phyloP scores from a whole-genome alignment of 257 asterid genomes.

The Eucommia ulmoides region DNA sequence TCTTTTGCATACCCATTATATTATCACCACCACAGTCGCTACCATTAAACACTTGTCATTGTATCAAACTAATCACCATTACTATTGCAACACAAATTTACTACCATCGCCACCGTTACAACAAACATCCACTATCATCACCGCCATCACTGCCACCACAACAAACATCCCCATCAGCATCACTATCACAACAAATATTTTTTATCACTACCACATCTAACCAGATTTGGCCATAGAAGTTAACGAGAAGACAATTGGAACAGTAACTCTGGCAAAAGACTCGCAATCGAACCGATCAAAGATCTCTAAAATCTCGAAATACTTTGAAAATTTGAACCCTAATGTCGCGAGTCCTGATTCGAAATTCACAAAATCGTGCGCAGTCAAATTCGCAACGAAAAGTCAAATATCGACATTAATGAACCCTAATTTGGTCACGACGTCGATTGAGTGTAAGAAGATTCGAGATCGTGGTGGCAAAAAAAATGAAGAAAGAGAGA shows the following conservation, averaged over 20 bases:
- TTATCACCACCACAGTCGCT: no score
- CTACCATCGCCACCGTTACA: no score
- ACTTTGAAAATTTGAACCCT: conserved; percentile 47
- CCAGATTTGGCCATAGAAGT: conserved; percentile 18
- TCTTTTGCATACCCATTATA: no score
- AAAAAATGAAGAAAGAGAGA: conserved; percentile 35
- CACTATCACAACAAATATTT: no score
- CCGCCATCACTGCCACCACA: no score
- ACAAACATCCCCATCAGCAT: no score
- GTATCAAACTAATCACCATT: no score
- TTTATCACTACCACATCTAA: no score
- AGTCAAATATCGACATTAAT: conserved; percentile 24
- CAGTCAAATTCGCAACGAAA: conserved; percentile 27
- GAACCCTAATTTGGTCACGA: conserved; percentile 18
- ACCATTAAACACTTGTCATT: no score
- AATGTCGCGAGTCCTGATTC: conserved; percentile 31
- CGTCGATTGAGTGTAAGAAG: conserved; percentile 51
- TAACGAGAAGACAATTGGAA: conserved; percentile 10
- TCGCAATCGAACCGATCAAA: conserved; percentile 19
- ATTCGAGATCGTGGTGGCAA: conserved; percentile 53
- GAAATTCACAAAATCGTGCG: conserved; percentile 33
- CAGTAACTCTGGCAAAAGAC: conserved; percentile 14
- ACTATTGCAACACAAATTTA: no score
- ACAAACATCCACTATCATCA: no score
- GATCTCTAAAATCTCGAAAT: conserved; percentile 11